A percentile compares a stretch with the other conserved stretches of the same genome.
Conservation (phyloP, 805 yeast species). For the Isabelozyma rhagii region DNA sequence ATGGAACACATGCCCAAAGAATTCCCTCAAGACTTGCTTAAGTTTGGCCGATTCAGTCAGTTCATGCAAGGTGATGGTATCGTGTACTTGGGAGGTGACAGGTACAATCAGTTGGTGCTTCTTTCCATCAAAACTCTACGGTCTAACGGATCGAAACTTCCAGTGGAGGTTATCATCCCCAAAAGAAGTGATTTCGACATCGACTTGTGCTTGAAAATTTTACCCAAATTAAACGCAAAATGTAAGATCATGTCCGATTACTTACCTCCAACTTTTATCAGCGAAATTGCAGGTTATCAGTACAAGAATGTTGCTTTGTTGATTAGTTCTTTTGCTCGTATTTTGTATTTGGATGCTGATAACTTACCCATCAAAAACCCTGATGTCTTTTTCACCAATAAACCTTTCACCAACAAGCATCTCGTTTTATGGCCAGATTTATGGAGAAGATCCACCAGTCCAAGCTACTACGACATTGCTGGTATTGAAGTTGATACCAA, state of each 20-base stretch:
- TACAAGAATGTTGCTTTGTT: conserved; percentile 35
- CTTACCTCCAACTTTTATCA: conserved; percentile 19
- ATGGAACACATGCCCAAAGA: conserved; percentile 16
- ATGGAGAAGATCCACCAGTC: conserved; percentile 41
- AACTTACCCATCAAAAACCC: conserved; percentile 35
- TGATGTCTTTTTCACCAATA: conserved; percentile 30
- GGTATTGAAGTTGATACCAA: conserved; percentile 19
- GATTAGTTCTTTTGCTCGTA: conserved; percentile 32
- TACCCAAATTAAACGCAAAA: conserved; percentile 30
- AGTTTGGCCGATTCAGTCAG: conserved; percentile 16
- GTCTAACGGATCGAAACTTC: conserved; percentile 29
- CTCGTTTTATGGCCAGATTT: conserved; percentile 41
- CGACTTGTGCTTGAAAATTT: conserved; percentile 27
- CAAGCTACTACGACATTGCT: conserved; percentile 32
- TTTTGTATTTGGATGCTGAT: conserved; percentile 39
- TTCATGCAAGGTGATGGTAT: conserved; percentile 39
- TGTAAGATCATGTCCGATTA: conserved; percentile 49
- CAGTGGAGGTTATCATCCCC: conserved; percentile 38
- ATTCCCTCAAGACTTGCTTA: conserved; percentile 18
- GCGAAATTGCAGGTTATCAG: conserved; percentile 28
- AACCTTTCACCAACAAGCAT: conserved; percentile 25
- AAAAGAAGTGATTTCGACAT: conserved; percentile 27
- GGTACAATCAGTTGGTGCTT: conserved; percentile 32
- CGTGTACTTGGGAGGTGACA: conserved; percentile 37
- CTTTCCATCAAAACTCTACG: conserved; percentile 31